Conservation (phyloP, 2,329 filamentous ascomycete genomes). For the Mycosphaerelloides madeirae region DNA sequence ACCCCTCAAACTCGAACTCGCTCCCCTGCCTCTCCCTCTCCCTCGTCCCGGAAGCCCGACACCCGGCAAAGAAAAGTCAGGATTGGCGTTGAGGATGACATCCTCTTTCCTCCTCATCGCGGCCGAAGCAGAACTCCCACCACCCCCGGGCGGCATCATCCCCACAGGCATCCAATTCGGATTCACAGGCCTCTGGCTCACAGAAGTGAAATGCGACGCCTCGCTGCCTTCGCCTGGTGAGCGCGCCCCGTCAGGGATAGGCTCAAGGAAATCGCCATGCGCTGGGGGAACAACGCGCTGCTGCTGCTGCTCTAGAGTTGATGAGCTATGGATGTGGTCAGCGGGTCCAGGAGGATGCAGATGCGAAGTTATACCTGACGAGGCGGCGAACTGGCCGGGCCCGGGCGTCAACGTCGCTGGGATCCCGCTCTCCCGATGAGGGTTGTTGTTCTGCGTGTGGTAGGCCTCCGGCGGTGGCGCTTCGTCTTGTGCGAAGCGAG, state of each 20-base stretch:
- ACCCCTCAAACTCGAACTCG: slow-evolving; percentile 18
- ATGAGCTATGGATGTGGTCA: slow-evolving; percentile 17
- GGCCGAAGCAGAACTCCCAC: slow-evolving; percentile 34
- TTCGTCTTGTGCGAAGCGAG: slow-evolving; percentile 64
- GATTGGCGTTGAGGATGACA: slow-evolving; percentile 71
- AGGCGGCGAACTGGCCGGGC: slow-evolving; percentile 10
- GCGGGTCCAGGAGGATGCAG: slow-evolving; percentile 8
- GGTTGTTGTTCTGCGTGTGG: slow-evolving; percentile 8
- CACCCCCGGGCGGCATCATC: slow-evolving; percentile 14
- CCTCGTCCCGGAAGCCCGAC: slow-evolving; percentile 33
- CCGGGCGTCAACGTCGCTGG: slow-evolving; percentile 23
- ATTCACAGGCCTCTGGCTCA: slow-evolving; percentile 83
- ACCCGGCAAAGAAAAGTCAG: slow-evolving; percentile 73
- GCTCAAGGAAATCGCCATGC: slow-evolving; percentile 49
- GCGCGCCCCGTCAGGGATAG: slow-evolving; percentile 58
- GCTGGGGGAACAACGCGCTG: too few relatives aligned
- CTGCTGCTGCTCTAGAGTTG: slow-evolving; percentile 11
- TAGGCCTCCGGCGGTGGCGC: slow-evolving; percentile 6
- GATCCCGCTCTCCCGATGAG: slow-evolving; percentile 15
- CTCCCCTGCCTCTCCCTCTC: slow-evolving; percentile 32
- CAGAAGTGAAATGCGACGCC: slow-evolving; percentile 79
- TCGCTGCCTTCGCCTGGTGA: slow-evolving; percentile 64
- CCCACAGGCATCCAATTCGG: slow-evolving; percentile 68
- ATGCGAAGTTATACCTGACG: slow-evolving; percentile 4
- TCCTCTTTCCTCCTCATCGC: slow-evolving; percentile 55